Percentiles rank a stretch among this genome's conserved stretches.
phyloP scores from a whole-genome alignment of 805 yeast species.

The Clavispora santaluciae region DNA sequence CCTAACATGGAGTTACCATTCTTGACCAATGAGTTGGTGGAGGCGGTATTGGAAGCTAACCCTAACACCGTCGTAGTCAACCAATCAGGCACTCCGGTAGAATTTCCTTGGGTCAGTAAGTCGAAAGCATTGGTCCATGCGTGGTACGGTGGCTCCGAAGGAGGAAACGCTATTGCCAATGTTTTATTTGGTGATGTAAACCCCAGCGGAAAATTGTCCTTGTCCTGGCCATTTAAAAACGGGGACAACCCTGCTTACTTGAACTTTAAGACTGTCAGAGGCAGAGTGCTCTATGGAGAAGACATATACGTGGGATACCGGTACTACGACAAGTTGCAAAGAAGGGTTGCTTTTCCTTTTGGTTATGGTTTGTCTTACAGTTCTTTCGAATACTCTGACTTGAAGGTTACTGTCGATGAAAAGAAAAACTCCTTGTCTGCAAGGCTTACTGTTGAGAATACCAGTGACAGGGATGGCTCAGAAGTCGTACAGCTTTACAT shows the following conservation, averaged over 20 bases:
- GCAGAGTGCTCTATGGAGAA: slow-evolving; percentile 57
- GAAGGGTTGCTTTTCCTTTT: slow-evolving; percentile 52
- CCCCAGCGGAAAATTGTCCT: slow-evolving; percentile 56
- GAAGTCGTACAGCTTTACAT: slow-evolving; percentile 57
- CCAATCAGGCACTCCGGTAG: slow-evolving; percentile 60
- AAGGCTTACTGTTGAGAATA: slow-evolving; percentile 41
- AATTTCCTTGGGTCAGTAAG: slow-evolving; percentile 47
- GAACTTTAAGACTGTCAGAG: slow-evolving; percentile 47
- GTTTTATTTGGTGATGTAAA: slow-evolving; percentile 55
- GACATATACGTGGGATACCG: slow-evolving; percentile 63
- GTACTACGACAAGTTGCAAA: slow-evolving; percentile 49
- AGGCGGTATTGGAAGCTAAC: slow-evolving; percentile 42
- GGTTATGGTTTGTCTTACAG: slow-evolving; percentile 64
- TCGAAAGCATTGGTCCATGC: slow-evolving; percentile 46
- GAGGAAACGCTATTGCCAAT: slow-evolving; percentile 57
- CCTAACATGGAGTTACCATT: slow-evolving; percentile 48
- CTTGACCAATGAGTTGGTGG: slow-evolving; percentile 40
- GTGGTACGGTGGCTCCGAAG: slow-evolving; percentile 55
- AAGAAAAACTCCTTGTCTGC: slow-evolving; percentile 26
- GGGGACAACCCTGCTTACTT: slow-evolving; percentile 56
- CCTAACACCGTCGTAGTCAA: slow-evolving; percentile 49
- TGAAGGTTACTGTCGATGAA: slow-evolving; percentile 22
- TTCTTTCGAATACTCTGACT: slow-evolving; percentile 37
- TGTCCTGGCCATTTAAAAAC: slow-evolving; percentile 48
- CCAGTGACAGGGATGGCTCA: slow-evolving; percentile 45